These are phyloP conservation scores for Berkeleyomyces rouxiae DNA, from an alignment of 2,329 filamentous ascomycete genomes.

Conservation along the genomic window DNA sequence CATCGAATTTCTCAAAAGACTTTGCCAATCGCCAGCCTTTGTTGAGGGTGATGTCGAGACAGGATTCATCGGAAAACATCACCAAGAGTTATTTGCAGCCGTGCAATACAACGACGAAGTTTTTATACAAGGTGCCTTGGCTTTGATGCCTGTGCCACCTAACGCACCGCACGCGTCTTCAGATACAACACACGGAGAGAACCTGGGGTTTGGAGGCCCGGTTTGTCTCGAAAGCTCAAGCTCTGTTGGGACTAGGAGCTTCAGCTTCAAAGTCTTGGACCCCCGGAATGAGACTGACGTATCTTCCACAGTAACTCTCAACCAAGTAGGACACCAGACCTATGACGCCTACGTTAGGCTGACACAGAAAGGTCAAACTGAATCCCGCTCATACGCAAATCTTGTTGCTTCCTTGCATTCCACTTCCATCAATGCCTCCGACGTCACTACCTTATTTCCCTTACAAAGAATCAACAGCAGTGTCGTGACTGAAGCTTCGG, in stretches of 20 bases:
- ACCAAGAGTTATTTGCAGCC: slow-evolving; percentile 57
- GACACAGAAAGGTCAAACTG: not conserved
- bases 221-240: not conserved
- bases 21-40: slow-evolving; percentile 70
- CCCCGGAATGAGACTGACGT: not conserved
- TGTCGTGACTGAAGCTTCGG: slow-evolving; percentile 41
- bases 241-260: slow-evolving; percentile 4
- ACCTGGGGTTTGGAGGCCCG: not conserved
- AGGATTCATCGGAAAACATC: slow-evolving; percentile 85
- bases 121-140: slow-evolving; percentile 74
- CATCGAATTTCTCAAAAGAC: slow-evolving; percentile 84
- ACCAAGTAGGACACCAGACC: not conserved
- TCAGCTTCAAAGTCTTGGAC: not conserved
- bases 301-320: not conserved
- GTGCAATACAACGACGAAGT: slow-evolving; percentile 50
- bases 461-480: slow-evolving; percentile 65
- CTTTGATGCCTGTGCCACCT: not conserved
- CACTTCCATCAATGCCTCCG: slow-evolving; percentile 16
- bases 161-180: not conserved
- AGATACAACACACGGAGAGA: not conserved
- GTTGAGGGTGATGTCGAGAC: slow-evolving; percentile 82
- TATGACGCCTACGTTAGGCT: not conserved
- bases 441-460: slow-evolving; percentile 61
- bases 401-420: not conserved
- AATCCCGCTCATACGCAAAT: not conserved